Evolutionary conservation across 495 filamentous ascomycete species (phyloP), one percentile per base, ranked within the genome.

Genomic region (Evernia prunastri): DNA sequence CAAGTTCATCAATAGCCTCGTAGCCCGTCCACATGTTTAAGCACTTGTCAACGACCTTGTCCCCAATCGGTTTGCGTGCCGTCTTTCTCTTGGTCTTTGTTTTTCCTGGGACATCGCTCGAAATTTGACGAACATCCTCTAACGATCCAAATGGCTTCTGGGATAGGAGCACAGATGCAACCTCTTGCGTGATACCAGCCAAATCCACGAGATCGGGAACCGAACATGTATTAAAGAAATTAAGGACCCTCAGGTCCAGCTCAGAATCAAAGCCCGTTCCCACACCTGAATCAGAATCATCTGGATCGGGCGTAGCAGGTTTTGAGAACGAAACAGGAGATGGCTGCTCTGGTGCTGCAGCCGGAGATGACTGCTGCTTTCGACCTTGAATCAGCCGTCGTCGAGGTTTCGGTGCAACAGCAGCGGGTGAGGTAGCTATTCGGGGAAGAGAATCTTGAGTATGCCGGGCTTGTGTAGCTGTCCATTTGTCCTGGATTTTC

Each of bases 161-260:
- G 1, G 82, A 77, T 2, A 93, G 72, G 63, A 98, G 82, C 13
- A 82, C 56, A 35, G 84, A 75, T 0, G 90, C 88, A 59, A 82
- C 78, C 17, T 85, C 84, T 63, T 88, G 84, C 4, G 86, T 86
- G 25, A 87, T 83, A 54, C 81, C 82, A 17, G 90, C 87, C 51
- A 96, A 86, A 69, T 95, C 91, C 4, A 86, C 82, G 23, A 98
- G 81, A 56, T 90, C 87, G 33, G 86, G 79, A 20, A 79, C 75
- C 4, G 82, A 80, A 74, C 90, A 94, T 1, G 80, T 86, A 71
- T 98, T 97, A 75, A 98, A 84, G 72, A 90, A 96, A 0, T 84
- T 80, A 23, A 97, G 76, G 1, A 96, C 84, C 57, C 82, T 83
- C 9, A 61, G 63, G 29, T 88, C 83, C 43, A 85, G 63, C 35